Evolutionary conservation across 345 rosid genomes (phyloP).

Genomic region (Pugionium dolabratum): DNA sequence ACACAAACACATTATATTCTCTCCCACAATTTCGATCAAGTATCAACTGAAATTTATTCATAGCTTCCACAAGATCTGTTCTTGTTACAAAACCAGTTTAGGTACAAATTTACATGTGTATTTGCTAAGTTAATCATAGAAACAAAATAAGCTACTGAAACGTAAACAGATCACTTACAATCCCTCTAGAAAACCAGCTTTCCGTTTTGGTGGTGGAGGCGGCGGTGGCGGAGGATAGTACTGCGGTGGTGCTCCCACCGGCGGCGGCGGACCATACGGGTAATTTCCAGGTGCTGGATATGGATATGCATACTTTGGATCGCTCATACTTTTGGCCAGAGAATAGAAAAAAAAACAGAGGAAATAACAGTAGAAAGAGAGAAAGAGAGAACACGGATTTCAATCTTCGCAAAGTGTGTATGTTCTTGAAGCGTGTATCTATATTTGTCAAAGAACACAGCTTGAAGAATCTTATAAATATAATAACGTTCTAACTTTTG

Average conservation of each 20-base stretch:
- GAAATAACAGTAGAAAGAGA: too few relatives aligned
- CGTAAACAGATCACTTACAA: slow-evolving; percentile 40
- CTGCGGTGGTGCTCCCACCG: slow-evolving; percentile 62
- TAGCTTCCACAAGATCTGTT: too few relatives aligned
- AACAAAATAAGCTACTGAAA: background rate
- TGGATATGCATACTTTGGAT: slow-evolving; percentile 57
- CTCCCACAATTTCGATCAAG: too few relatives aligned
- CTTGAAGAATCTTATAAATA: too few relatives aligned
- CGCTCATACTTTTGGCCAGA: slow-evolving; percentile 32
- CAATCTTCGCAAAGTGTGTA: too few relatives aligned
- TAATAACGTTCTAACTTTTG: too few relatives aligned
- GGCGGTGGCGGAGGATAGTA: slow-evolving; percentile 45
- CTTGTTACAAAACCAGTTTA: too few relatives aligned
- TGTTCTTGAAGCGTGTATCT: too few relatives aligned
- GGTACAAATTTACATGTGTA: too few relatives aligned
- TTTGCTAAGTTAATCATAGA: background rate
- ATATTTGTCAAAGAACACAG: too few relatives aligned
- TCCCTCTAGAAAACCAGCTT: slow-evolving; percentile 55
- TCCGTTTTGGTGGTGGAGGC: slow-evolving; percentile 42
- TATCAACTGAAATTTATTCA: background rate
- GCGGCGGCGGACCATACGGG: slow-evolving; percentile 41
- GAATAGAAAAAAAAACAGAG: too few relatives aligned
- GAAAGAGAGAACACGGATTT: too few relatives aligned
- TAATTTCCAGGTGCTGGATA: slow-evolving; percentile 56
- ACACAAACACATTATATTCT: slow-evolving; percentile 6